phyloP scores from a whole-genome alignment of 176 grass and related monocot genomes.

The Ensete ventricosum region DNA sequence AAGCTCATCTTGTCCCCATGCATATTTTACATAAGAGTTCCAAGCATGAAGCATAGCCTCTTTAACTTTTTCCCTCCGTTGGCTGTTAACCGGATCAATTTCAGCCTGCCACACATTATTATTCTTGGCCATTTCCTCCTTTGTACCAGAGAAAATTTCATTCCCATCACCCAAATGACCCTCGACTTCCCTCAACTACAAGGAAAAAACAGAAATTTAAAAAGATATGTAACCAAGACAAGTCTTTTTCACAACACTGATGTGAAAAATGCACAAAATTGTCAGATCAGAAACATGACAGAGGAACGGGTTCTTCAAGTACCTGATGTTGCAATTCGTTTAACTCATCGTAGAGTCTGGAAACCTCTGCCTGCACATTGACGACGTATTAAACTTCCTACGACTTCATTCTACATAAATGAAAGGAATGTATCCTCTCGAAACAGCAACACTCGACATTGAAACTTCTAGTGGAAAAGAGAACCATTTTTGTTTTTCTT shows the following conservation, averaged over 20 bases:
- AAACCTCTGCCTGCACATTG: conserved; percentile 54
- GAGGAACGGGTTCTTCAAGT: conserved; percentile 4
- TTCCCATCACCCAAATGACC: background rate
- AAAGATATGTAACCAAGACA: background rate
- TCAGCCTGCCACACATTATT: conserved; percentile 33
- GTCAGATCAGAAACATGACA: background rate
- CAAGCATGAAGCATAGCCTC: conserved; percentile 93
- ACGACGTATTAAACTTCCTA: background rate
- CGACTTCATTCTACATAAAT: background rate
- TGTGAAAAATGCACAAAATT: background rate
- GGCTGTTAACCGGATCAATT: conserved; percentile 54
- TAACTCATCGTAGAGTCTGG: conserved; percentile 48
- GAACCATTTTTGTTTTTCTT: background rate
- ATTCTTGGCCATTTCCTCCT: conserved; percentile 10
- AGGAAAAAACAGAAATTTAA: conserved; percentile 1
- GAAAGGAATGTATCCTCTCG: background rate
- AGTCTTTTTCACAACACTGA: background rate
- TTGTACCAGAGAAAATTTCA: conserved; percentile 12
- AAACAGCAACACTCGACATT: background rate
- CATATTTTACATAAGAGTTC: conserved; percentile 91
- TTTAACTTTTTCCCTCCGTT: conserved; percentile 91
- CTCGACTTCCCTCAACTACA: conserved; percentile 67
- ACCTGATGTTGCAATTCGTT: conserved; percentile 75
- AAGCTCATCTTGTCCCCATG: conserved; percentile 97
- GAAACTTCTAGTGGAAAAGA: background rate